Percentiles rank a stretch among this genome's conserved stretches.
phyloP scores from a whole-genome alignment of 352 stramenopile species.

The Blastocystis hominis region DNA sequence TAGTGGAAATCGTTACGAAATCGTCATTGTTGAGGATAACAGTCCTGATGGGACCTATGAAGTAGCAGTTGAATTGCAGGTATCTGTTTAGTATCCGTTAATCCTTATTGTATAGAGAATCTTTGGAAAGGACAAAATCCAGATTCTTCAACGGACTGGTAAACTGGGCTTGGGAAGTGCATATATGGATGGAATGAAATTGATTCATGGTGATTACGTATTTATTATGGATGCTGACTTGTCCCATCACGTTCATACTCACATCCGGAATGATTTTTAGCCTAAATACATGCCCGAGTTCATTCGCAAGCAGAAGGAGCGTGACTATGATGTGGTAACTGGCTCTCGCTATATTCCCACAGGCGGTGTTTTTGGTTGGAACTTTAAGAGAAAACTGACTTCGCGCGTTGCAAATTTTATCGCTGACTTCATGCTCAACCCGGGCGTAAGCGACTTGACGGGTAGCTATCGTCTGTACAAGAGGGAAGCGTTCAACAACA shows the following conservation, averaged over 20 bases:
- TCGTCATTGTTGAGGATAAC: conserved; percentile 94
- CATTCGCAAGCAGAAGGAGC: conserved; percentile 59
- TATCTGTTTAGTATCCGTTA: conserved; percentile 45
- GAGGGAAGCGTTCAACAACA: conserved; percentile 80
- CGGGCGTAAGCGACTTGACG: conserved; percentile 85
- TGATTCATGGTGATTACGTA: conserved; percentile 76
- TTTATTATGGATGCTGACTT: conserved; percentile 97
- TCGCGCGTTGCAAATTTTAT: conserved; percentile 91
- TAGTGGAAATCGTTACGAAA: conserved; percentile 81
- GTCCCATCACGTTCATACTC: conserved; percentile 78
- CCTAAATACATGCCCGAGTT: conserved; percentile 87
- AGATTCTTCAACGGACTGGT: conserved; percentile 81
- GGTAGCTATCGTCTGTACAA: conserved; percentile 93
- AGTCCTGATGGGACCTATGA: conserved; percentile 87
- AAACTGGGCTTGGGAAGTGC: conserved; percentile 89
- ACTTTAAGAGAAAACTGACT: conserved; percentile 86
- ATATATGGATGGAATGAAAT: conserved; percentile 87
- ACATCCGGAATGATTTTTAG: conserved; percentile 59
- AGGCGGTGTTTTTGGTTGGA: conserved; percentile 87
- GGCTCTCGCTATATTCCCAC: conserved; percentile 83
- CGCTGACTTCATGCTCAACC: conserved; percentile 85
- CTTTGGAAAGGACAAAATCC: conserved; percentile 78
- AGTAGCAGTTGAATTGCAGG: conserved; percentile 76
- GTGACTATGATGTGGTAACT: conserved; percentile 81
- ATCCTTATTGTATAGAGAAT: conserved; percentile 66